Evolutionary conservation across 2,329 filamentous ascomycete genomes (phyloP), one percentile per base, ranked within the genome.

Genomic region (Aquanectria penicillioides): DNA sequence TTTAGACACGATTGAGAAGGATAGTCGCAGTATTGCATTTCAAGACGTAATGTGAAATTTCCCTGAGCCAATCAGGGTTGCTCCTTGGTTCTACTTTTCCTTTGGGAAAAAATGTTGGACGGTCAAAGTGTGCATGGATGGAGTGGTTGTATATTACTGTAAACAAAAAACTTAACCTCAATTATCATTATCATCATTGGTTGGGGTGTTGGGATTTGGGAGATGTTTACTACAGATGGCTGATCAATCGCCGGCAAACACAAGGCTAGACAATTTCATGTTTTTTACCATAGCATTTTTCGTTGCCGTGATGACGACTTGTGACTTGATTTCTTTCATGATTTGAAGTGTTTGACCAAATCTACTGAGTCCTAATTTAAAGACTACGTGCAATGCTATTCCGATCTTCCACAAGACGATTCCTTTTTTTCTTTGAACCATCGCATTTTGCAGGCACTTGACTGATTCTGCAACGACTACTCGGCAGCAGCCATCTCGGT

Each of bases 1-100:
- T 93, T 89, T 73, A 83, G 89, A 54, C 90, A 93, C 70, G 88
- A 91, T 46, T 78, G 55, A 61, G 44, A 55, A 53, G 18, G 46
- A 53, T 17, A 44, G 51, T 48, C 54, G 15, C 28, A 26, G 31
- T 15, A 49, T 41, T 37, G n/a, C 18, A 50, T 56, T 47, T 38
- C 33, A 34, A 46, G 48, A 37, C 25, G 11, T 48, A 38, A 46
- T 60, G 48, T n/a, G n/a, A 61, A 48, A 25, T 56, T 43, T 20
- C 36, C 15, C 44, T 22, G 29, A 36, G 18, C 29, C 38, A 28
- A 44, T 12, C n/a, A 31, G 36, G 44, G 43, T 25, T 60, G 44
- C 53, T 22, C 29, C 18, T 26, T 22, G 23, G 37, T 58, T 15
- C 34, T 40, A 29, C 36, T 52, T 51, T 29, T n/a, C 29, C 13